A percentile compares a stretch with the other conserved stretches of the same genome.
These are phyloP conservation scores for Clavispora asparagi DNA, from an alignment of 805 yeast genomes.

Conservation along the genomic window DNA sequence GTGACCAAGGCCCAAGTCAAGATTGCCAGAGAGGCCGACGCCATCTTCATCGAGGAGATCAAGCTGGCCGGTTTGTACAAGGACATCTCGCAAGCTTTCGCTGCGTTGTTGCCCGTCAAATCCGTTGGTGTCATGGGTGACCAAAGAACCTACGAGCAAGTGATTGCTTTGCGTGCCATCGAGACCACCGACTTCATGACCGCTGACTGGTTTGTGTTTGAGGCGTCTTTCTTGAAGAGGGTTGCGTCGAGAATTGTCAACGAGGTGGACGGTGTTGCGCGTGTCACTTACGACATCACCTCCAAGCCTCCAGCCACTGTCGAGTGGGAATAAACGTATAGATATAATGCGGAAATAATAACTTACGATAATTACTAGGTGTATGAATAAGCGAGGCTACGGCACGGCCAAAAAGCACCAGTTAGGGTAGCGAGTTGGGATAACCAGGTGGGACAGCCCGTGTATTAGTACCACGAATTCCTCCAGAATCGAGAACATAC, in stretches of 20 bases:
- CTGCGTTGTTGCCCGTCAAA: slow-evolving; percentile 93
- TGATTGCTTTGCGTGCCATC: slow-evolving; percentile 96
- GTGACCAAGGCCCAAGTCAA: slow-evolving; percentile 89
- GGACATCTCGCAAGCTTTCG: slow-evolving; percentile 95
- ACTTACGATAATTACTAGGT: no score
- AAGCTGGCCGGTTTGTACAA: slow-evolving; percentile 87
- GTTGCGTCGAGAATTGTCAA: slow-evolving; percentile 96
- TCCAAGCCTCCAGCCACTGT: slow-evolving; percentile 99
- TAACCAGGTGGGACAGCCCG: no score
- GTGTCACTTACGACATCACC: slow-evolving; percentile 97
- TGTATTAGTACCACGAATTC: no score
- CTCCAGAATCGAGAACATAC: no score
- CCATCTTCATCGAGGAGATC: slow-evolving; percentile 94
- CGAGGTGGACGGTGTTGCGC: slow-evolving; percentile 98
- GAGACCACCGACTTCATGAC: slow-evolving; percentile 99
- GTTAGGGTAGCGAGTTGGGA: no score
- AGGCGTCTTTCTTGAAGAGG: slow-evolving; percentile 82
- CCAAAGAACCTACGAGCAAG: slow-evolving; percentile 98
- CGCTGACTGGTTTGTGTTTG: slow-evolving; percentile 97
- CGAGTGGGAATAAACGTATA: slow-evolving; percentile 80
- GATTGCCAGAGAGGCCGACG: slow-evolving; percentile 96
- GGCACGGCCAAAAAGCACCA: neutral
- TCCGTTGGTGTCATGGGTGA: slow-evolving; percentile 99
- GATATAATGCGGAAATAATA: neutral
- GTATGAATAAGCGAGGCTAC: no score